A percentile compares a stretch with the other conserved stretches of the same genome.
These are phyloP conservation scores for Starmera caribaea DNA, from an alignment of 805 yeast species.

Conservation along the genomic window DNA sequence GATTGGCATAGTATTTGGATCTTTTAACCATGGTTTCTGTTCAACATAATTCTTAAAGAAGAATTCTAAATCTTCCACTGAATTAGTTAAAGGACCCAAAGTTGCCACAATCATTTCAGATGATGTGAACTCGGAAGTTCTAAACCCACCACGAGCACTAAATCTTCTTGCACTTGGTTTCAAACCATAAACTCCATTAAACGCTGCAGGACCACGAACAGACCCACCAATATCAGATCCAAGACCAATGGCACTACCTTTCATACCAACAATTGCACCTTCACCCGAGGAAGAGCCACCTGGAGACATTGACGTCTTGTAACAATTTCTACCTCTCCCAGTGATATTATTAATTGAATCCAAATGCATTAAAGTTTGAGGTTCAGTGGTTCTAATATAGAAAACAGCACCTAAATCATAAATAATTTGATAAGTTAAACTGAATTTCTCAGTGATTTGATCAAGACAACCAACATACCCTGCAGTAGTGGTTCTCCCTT, in stretches of 20 bases:
- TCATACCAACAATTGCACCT: constrained; percentile 50
- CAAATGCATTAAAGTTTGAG: constrained; percentile 61
- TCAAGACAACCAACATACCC: constrained; percentile 46
- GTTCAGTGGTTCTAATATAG: constrained; percentile 58
- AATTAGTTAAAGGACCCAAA: constrained; percentile 58
- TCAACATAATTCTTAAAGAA: constrained; percentile 47
- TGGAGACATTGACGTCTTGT: constrained; percentile 45
- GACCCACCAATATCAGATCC: constrained; percentile 72
- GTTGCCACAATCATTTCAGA: constrained; percentile 53
- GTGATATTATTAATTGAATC: constrained; percentile 51
- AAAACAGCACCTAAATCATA: constrained; percentile 36
- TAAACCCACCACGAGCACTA: constrained; percentile 18
- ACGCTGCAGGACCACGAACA: constrained; percentile 63
- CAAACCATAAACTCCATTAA: constrained; percentile 48
- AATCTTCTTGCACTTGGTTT: constrained; percentile 53
- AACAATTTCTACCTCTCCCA: constrained; percentile 47
- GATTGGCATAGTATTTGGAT: constrained; percentile 24
- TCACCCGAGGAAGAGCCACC: constrained; percentile 74
- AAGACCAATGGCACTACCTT: constrained; percentile 53
- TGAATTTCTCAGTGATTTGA: constrained; percentile 35
- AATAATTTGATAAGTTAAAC: constrained; percentile 34
- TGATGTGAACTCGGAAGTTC: constrained; percentile 13
- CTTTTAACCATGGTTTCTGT: constrained; percentile 48
- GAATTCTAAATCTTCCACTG: constrained; percentile 56
- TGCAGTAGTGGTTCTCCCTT: constrained; percentile 36